These are phyloP conservation scores for Comarum palustre DNA, from an alignment of 306 rosid species.

Conservation along the genomic window DNA sequence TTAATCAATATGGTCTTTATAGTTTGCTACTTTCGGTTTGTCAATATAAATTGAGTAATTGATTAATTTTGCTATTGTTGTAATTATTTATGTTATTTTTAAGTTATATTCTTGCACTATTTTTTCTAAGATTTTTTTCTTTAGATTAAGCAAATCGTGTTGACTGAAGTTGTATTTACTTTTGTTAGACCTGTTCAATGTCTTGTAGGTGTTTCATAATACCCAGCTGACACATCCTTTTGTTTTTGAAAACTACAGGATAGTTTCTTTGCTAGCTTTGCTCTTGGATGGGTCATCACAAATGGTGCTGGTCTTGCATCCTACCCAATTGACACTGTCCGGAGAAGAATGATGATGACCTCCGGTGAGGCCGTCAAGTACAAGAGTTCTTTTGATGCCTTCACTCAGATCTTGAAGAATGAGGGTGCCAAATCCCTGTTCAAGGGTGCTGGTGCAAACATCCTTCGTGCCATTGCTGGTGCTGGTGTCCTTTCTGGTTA, in stretches of 20 bases:
- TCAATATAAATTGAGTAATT: too few relatives aligned
- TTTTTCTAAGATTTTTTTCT: too few relatives aligned
- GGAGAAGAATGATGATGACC: constrained; percentile 99
- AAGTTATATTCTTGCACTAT: too few relatives aligned
- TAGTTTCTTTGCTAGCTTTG: constrained; percentile 87
- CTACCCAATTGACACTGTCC: constrained; percentile 88
- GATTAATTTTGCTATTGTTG: background rate
- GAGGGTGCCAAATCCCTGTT: constrained; percentile 86
- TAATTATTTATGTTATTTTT: too few relatives aligned
- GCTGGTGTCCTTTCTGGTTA: constrained; percentile 97
- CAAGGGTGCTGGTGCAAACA: constrained; percentile 96
- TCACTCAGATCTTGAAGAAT: constrained; percentile 67
- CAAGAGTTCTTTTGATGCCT: constrained; percentile 77
- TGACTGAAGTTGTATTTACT: background rate
- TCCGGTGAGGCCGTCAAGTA: constrained; percentile 95
- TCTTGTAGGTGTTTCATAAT: background rate
- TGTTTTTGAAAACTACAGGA: constrained; percentile 38
- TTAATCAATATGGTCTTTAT: background rate
- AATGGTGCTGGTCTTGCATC: constrained; percentile 90
- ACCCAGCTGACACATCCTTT: background rate
- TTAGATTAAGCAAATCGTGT: background rate
- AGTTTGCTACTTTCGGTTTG: too few relatives aligned
- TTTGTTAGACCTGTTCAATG: background rate
- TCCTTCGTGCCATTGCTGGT: constrained; percentile 84
- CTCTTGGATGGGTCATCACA: constrained; percentile 89